Conservation (phyloP, 2,329 filamentous ascomycete species). For the Ophiosphaerella herpotricha region DNA sequence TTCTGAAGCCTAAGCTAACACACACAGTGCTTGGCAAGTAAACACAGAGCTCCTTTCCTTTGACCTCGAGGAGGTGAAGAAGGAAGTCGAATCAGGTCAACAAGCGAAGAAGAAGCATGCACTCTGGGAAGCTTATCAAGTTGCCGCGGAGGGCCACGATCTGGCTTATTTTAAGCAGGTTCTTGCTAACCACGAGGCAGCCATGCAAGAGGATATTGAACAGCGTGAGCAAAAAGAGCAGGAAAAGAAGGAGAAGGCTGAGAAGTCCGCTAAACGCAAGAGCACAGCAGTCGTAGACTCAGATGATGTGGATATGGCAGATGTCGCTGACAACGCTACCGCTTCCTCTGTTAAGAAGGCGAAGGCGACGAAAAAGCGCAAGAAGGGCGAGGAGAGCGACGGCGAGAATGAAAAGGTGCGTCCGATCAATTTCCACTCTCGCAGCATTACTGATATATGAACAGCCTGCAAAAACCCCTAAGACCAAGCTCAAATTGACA, state of each 20-base stretch:
- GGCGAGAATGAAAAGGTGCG: slow-evolving; percentile 70
- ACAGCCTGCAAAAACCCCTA: slow-evolving; percentile 56
- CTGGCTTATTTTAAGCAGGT: slow-evolving; percentile 84
- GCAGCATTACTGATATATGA: slow-evolving; percentile 27
- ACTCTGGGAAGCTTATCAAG: slow-evolving; percentile 75
- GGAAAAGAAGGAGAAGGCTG: slow-evolving; percentile 64
- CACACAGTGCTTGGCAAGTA: slow-evolving; percentile 80
- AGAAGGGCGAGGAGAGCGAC: slow-evolving; percentile 68
- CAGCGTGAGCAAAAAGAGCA: slow-evolving; percentile 67
- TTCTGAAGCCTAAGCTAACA: slow-evolving; percentile 6
- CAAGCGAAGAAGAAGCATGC: slow-evolving; percentile 87
- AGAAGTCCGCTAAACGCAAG: slow-evolving; percentile 57
- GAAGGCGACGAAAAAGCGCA: slow-evolving; percentile 68
- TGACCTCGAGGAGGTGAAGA: slow-evolving; percentile 71
- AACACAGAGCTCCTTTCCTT: slow-evolving; percentile 83
- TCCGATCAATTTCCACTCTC: background rate
- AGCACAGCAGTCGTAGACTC: slow-evolving; percentile 36
- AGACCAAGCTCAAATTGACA: slow-evolving; percentile 55
- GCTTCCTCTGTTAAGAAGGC: slow-evolving; percentile 42
- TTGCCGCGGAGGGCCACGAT: slow-evolving; percentile 78
- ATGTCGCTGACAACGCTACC: slow-evolving; percentile 46
- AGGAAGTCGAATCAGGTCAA: slow-evolving; percentile 70
- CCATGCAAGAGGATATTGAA: slow-evolving; percentile 61
- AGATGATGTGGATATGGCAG: slow-evolving; percentile 48
- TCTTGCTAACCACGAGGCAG: slow-evolving; percentile 63